Evolutionary conservation across 2,329 filamentous ascomycete genomes (phyloP), one percentile per base, ranked within the genome.

Genomic region (Penicillium nordicum): DNA sequence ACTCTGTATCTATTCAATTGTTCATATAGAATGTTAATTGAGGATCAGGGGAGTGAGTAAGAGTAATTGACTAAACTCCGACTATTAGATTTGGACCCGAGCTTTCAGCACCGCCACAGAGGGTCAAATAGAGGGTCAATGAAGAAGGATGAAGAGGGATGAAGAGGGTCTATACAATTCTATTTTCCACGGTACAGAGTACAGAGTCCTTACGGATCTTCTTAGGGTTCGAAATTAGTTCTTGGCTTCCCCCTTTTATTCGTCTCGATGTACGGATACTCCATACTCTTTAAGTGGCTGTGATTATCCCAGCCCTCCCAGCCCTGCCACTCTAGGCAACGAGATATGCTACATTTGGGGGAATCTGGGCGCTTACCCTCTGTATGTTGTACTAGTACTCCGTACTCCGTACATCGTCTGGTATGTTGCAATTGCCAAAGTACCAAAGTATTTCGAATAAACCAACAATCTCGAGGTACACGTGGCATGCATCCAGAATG

Each of bases 31-130:
- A 32, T 5, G 30, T n/a, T 23, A 42, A 38, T 38, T 29, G 46
- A 37, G 14, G 30, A 48, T 29, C 8, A 38, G 34, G 36, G 47
- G 46, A 47, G 16, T 30, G 21, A 21, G 21, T 21, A 21, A 7
- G 25, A 27, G 25, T 2, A 6, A 50, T n/a, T 32, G 36, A 32
- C 42, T 47, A 23, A 47, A 29, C 32, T 23, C 45, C 40, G 36
- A 54, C 36, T 47, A 56, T 44, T 56, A 46, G 43, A 46, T 47
- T 57, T 2, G 41, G 41, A 46, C 21, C 49, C 50, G 42, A 47
- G 40, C 54, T 53, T 46, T 40, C 36, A 42, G 41, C 49, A 55
- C 52, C 30, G 52, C 52, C 52, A 55, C 52, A 47, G 42, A 34
- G 29, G 36, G 48, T 51, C 36, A 41, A 30, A 3, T 6, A n/a